Evolutionary conservation across 2,329 filamentous ascomycete species (phyloP), one percentile per base, ranked within the genome.

Genomic region (Trichoderma sp.): DNA sequence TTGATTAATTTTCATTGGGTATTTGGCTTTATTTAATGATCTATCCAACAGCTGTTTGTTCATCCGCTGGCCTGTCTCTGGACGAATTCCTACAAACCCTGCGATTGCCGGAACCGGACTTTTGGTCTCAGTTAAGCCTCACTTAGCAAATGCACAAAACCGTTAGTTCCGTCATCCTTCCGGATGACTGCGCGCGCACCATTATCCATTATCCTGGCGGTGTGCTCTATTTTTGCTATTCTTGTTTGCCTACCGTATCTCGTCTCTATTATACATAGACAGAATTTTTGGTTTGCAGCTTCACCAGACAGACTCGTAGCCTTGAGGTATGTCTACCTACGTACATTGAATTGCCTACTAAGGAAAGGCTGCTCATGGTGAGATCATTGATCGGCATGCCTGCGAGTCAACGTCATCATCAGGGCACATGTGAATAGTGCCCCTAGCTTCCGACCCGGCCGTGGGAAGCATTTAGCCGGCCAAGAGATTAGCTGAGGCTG

Each of bases 371-470:
- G 19, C 53, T 68, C 56, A 56, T 61, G 49, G 62, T 68, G 66
- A 68, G 57, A 68, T 68, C 66, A 68, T 57, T 47, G 33, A 56
- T 60, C 47, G 31, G 35, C 57, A 61, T 5, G 10, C 29, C 47
- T 49, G 59, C 52, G 21, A 35, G 59, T 35, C 24, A 62, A 68
- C 66, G 66, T 68, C 59, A 63, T 68, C 58, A 62, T 68, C 59
- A 63, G 24, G 19, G 21, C 58, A 43, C 19, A 58, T 61, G 58
- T 68, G 35, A 61, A 62, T 16, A 3, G 47, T 31, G 64, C 11
- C 40, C 31, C 55, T 29, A 27, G 40, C 29, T 33, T 58, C 64
- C 64, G 62, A 59, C 58, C 8, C 21, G 40, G 64, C 64, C 55
- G 37, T 67, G 29, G 29, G 13, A 40, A 59, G 27, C 53, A 58